Evolutionary conservation across 1,284 basidiomycete species (phyloP), one percentile per base, ranked within the genome.

Genomic region (Hemileia vastatrix): DNA sequence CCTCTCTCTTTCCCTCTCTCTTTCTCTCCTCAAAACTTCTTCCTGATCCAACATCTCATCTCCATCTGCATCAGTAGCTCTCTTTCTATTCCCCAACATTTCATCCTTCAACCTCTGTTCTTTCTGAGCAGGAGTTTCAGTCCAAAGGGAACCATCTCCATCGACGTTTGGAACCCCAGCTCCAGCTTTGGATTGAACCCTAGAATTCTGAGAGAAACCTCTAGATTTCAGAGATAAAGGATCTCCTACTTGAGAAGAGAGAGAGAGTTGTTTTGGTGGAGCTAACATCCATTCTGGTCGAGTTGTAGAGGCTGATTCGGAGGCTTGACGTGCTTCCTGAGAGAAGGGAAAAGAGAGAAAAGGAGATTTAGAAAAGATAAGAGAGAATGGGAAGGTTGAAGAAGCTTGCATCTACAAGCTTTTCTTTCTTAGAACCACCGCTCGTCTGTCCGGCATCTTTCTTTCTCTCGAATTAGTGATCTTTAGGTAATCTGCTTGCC

Each of bases 241-340:
- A 47, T 67, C 67, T 50, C 23, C 48, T 13, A 32, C 31, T 32
- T 24, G 5, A 18, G 31, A 50, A 8, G 90, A 78, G 13, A 92
- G 76, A 65, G 87, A 86, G 1, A 86, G 85, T 0, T 84, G 82
- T 9, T 85, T 83, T 0, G 92, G 91, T 1, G 91, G 91, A 0
- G 87, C 85, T 43, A 94, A 80, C 92, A 95, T 95, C 91, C 91
- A 95, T 74, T 92, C 90, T 36, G n/a, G n/a, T n/a, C n/a, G n/a
- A n/a, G n/a, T n/a, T n/a, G n/a, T n/a, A n/a, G n/a, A n/a, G n/a
- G n/a, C n/a, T n/a, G n/a, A n/a, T n/a, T n/a, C n/a, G n/a, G n/a
- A n/a, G n/a, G n/a, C n/a, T n/a, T n/a, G n/a, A n/a, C n/a, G n/a
- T n/a, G n/a, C n/a, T n/a, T n/a, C n/a, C n/a, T n/a, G n/a, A n/a